Evolutionary conservation across 768 basidiomycete species (phyloP).

Genomic region (Termitomyces sp.): DNA sequence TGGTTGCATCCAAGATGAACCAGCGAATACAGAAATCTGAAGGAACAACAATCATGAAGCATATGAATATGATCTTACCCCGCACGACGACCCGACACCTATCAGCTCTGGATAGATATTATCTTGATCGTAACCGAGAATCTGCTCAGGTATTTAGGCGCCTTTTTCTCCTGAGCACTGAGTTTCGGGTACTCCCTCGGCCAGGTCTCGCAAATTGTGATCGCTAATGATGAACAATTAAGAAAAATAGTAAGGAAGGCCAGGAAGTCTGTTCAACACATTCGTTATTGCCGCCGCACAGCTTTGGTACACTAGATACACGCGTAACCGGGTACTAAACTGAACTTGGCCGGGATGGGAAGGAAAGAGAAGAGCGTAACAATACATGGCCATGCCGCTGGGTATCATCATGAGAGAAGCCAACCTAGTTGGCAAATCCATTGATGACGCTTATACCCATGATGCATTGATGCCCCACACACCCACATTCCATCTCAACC

Average conservation of each 20-base stretch:
- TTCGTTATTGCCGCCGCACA: background rate
- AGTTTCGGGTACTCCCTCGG: background rate
- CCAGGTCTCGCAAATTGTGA: background rate
- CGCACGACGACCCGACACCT: background rate
- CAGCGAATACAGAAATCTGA: background rate
- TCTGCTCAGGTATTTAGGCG: background rate
- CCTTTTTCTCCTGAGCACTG: background rate
- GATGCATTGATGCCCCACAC: background rate
- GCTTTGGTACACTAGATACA: background rate
- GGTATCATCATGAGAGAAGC: background rate
- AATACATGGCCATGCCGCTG: too few species aligned
- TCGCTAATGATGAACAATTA: background rate
- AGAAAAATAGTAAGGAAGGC: background rate
- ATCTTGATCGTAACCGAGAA: background rate
- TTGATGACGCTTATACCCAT: background rate
- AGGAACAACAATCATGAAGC: background rate
- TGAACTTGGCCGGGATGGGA: too few species aligned
- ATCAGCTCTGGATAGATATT: background rate
- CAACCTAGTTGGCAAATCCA: background rate
- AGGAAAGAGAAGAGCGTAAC: too few species aligned
- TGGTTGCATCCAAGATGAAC: too few species aligned
- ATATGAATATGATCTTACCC: background rate
- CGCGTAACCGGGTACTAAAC: background rate
- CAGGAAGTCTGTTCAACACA: too few species aligned
- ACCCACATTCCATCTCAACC: background rate